Percentiles rank a stretch among this genome's conserved stretches.
Evolutionary conservation across 2,329 filamentous ascomycete species (phyloP).

Genomic region (Colletotrichum simmondsii): DNA sequence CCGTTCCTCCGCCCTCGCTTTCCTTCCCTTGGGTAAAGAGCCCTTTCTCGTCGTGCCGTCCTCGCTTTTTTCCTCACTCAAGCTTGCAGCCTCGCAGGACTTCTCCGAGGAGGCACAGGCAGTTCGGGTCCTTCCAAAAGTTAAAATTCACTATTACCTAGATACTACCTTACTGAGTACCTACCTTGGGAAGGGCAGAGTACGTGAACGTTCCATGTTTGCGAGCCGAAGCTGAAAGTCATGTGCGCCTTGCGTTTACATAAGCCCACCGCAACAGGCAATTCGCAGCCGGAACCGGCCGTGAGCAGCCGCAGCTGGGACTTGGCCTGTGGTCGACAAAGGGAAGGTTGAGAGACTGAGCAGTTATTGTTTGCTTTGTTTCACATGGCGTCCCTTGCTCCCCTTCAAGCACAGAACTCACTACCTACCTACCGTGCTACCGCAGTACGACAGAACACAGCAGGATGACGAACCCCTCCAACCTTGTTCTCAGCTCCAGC

Average conservation of each 20-base stretch:
- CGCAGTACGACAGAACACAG: not conserved
- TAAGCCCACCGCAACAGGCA: not conserved
- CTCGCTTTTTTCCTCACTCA: not conserved
- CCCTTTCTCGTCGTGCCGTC: not conserved
- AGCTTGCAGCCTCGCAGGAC: not conserved
- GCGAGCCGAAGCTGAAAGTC: not conserved
- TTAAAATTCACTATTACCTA: too few relatives aligned
- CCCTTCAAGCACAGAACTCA: not conserved
- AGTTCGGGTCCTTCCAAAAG: not conserved
- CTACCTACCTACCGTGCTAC: not conserved
- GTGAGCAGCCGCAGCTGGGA: not conserved
- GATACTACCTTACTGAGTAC: too few relatives aligned
- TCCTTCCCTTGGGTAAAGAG: not conserved
- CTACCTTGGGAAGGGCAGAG: too few relatives aligned
- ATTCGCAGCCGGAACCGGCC: not conserved
- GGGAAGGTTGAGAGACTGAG: too few relatives aligned
- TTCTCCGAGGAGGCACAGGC: not conserved
- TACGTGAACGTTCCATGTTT: too few relatives aligned
- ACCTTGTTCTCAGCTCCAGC: not conserved
- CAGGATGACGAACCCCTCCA: not conserved
- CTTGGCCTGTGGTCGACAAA: not conserved
- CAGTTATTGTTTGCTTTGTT: not conserved
- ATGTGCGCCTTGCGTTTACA: not conserved
- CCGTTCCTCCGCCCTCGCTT: not conserved
- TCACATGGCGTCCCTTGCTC: constrained; percentile 6